Evolutionary conservation across 2,329 filamentous ascomycete genomes (phyloP).

Genomic region (Pseudonectria buxi): DNA sequence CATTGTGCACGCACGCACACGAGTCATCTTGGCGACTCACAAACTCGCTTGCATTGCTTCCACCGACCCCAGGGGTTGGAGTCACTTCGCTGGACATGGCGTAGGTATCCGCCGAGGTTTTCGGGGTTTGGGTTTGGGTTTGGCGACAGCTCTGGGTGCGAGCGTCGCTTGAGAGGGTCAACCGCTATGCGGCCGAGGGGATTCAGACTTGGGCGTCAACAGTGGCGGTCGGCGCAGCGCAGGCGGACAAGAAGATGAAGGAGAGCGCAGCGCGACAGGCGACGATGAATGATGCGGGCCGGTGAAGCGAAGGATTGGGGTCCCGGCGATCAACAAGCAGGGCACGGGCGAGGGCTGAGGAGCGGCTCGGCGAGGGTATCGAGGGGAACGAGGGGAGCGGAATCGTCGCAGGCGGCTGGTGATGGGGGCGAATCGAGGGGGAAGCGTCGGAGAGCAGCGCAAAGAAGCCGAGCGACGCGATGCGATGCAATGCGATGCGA

Average conservation of each 20-base stretch:
- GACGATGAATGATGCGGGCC: neutral
- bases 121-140: slow-evolving; percentile 2
- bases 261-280: neutral
- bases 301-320: too few relatives aligned
- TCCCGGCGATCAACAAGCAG: too few relatives aligned
- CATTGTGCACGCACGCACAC: slow-evolving; percentile 21
- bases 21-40: slow-evolving; percentile 48
- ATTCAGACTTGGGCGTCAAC: neutral
- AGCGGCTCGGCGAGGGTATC: too few relatives aligned
- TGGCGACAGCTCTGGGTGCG: neutral
- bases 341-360: too few relatives aligned
- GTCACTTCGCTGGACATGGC: slow-evolving; percentile 30
- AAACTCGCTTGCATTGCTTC: slow-evolving; percentile 91
- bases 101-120: slow-evolving; percentile 3
- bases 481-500: slow-evolving; percentile 7
- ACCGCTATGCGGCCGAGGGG: neutral
- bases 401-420: too few relatives aligned
- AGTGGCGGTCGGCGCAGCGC: neutral
- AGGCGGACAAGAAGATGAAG: too few relatives aligned
- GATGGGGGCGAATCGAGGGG: too few relatives aligned
- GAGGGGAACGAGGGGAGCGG: too few relatives aligned
- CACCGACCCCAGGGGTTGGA: slow-evolving; percentile 32
- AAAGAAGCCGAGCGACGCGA: neutral
- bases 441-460: too few relatives aligned
- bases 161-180: neutral